Evolutionary conservation across 2,329 filamentous ascomycete species (phyloP).

Genomic region (Arthrinium puccinioides): DNA sequence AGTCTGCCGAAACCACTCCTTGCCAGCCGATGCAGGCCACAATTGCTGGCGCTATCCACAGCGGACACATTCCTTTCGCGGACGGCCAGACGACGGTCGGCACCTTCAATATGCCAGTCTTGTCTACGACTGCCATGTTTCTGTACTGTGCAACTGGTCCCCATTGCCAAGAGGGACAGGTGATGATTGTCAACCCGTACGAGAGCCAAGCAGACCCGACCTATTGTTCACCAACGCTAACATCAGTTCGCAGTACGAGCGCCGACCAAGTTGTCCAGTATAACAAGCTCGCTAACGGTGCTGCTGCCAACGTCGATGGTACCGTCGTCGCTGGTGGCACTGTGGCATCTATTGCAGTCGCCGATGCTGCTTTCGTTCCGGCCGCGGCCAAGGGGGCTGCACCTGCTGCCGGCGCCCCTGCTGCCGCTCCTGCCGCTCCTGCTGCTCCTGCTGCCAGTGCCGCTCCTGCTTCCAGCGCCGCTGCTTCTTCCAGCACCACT

Average conservation of each 20-base stretch:
- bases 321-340: slow-evolving; percentile 18
- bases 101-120: slow-evolving; percentile 39
- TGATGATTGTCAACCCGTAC: slow-evolving; percentile 42
- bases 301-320: slow-evolving; percentile 18
- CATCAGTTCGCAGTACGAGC: slow-evolving; percentile 11
- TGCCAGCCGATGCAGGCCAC: slow-evolving; percentile 30
- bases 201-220: too few species aligned
- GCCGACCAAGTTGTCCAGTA: slow-evolving; percentile 22
- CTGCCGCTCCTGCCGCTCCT: slow-evolving; percentile 5
- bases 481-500: not conserved
- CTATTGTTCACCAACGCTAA: not conserved
- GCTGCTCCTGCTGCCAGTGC: slow-evolving; percentile 5
- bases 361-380: slow-evolving; percentile 19
- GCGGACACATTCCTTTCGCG: slow-evolving; percentile 31
- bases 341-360: slow-evolving; percentile 20
- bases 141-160: slow-evolving; percentile 41
- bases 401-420: not conserved
- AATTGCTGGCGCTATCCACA: slow-evolving; percentile 26
- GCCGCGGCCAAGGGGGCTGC: slow-evolving; percentile 9
- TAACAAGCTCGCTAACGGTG: slow-evolving; percentile 13
- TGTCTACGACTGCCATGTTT: slow-evolving; percentile 36
- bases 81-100: slow-evolving; percentile 29
- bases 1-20: slow-evolving; percentile 25
- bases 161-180: slow-evolving; percentile 43
- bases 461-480: slow-evolving; percentile 1